Evolutionary conservation across 257 asterid genomes (phyloP).

Genomic region (Euphrasia confusa): DNA sequence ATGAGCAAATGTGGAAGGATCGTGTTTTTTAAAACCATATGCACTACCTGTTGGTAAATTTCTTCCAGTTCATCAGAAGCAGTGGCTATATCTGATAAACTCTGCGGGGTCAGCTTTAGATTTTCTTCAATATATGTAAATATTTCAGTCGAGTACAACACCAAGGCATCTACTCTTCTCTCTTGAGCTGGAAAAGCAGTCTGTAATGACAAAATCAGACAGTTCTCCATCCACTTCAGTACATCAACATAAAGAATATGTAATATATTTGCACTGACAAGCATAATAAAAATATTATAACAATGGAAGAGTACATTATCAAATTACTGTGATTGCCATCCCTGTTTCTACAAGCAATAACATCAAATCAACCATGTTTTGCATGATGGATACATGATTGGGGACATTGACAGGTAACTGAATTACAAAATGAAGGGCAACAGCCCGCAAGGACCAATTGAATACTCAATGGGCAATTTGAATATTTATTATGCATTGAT

Average conservation of each 20-base stretch:
- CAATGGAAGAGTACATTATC: neutral
- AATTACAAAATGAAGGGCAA: constrained; percentile 2
- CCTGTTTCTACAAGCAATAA: constrained; percentile 4
- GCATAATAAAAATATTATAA: constrained; percentile 14
- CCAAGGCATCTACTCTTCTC: constrained; percentile 82
- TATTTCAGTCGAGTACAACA: constrained; percentile 69
- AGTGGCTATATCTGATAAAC: constrained; percentile 82
- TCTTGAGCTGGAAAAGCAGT: constrained; percentile 84
- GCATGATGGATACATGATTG: constrained; percentile 2
- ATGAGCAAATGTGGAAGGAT: neutral
- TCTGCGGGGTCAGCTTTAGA: constrained; percentile 82
- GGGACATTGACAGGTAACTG: constrained; percentile 11
- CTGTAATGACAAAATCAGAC: constrained; percentile 37
- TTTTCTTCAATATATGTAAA: constrained; percentile 79
- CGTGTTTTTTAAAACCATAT: constrained; percentile 16
- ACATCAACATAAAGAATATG: constrained; percentile 5
- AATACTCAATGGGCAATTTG: neutral
- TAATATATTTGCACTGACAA: constrained; percentile 1
- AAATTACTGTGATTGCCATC: constrained; percentile 16
- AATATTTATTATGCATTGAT: neutral
- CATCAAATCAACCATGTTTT: neutral
- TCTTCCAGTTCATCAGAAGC: constrained; percentile 91
- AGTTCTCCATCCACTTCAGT: constrained; percentile 17
- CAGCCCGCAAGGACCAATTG: neutral
- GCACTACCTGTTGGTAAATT: constrained; percentile 83